Evolutionary conservation across 2,329 filamentous ascomycete species (phyloP), one percentile per base, ranked within the genome.

Genomic region (Claviceps maximensis): DNA sequence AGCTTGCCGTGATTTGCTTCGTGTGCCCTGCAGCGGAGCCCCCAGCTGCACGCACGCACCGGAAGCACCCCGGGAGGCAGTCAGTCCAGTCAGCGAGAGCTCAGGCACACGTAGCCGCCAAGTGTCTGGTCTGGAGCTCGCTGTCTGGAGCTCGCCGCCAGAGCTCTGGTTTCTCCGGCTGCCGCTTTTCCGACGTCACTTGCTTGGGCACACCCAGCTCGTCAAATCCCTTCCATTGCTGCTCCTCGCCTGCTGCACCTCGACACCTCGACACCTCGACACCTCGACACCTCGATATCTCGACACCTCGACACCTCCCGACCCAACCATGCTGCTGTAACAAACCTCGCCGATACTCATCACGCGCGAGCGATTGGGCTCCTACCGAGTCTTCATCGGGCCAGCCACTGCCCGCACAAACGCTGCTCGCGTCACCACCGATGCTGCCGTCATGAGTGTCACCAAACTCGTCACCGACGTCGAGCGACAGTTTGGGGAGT

Each of bases 401-500:
- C 57, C 44, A 50, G 53, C 52, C 47, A 40, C 54, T 53, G 57
- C 52, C 50, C 50, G 58, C 65, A 60, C 68, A 62, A 66, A 66
- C 49, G 69, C 51, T 36, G 42, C 44, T 23, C 44, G 50, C 44
- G n/a, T 54, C 23, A 52, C 50, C 53, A 48, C 50, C 53, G 48
- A 56, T 68, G 68, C 64, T 61, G 59, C 58, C 58, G 62, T 60
- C 60, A 71, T 70, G 68, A 67, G 58, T 56, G 59, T 62, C 60
- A 62, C 74, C 67, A 74, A 77, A 65, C 69, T 74, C 70, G 74
- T 74, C 63, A 67, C 67, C 60, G 70, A 76, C 64, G 63, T 75
- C 60, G 69, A 73, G 69, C 79, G 75, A 70, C 86, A 87, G 77
- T 76, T 88, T 73, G 77, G 74, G 67, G 87, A 93, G 73, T 83